Conservation (phyloP, 2,329 filamentous ascomycete species). For the Balansia obtecta region DNA sequence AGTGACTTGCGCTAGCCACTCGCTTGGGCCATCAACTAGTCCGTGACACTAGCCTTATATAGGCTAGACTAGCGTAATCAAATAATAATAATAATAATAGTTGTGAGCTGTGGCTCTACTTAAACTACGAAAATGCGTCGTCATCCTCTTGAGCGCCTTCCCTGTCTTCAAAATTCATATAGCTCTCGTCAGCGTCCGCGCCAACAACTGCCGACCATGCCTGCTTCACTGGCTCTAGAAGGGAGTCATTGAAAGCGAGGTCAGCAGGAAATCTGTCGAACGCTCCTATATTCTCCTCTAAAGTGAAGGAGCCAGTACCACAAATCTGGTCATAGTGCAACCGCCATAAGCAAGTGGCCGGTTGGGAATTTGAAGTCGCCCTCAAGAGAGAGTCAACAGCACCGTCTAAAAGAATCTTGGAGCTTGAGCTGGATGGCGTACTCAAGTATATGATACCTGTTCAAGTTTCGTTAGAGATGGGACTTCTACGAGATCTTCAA, state of each 20-base stretch:
- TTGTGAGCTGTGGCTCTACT: neutral
- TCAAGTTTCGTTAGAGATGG: constrained; percentile 19
- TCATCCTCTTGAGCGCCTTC: constrained; percentile 49
- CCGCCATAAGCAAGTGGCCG: constrained; percentile 31
- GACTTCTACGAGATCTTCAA: neutral
- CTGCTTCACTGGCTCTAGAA: constrained; percentile 52
- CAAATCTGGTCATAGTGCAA: constrained; percentile 43
- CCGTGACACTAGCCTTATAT: no score
- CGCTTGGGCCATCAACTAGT: no score
- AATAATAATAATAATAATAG: no score
- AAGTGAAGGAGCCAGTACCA: constrained; percentile 13
- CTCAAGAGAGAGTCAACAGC: constrained; percentile 31
- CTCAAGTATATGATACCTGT: constrained; percentile 24
- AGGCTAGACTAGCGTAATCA: no score
- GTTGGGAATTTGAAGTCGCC: constrained; percentile 16
- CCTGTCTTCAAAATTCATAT: constrained; percentile 70
- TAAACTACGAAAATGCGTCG: constrained; percentile 30
- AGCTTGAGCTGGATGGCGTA: constrained; percentile 22
- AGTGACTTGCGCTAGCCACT: no score
- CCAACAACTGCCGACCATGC: constrained; percentile 57
- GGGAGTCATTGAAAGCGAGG: constrained; percentile 61
- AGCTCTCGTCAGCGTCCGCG: constrained; percentile 34
- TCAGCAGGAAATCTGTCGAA: constrained; percentile 50
- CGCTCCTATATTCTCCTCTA: constrained; percentile 33
- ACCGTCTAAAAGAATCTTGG: constrained; percentile 24